Conservation (phyloP, 176 grass and related monocot species). For the Rhipidocladum racemiflorum region DNA sequence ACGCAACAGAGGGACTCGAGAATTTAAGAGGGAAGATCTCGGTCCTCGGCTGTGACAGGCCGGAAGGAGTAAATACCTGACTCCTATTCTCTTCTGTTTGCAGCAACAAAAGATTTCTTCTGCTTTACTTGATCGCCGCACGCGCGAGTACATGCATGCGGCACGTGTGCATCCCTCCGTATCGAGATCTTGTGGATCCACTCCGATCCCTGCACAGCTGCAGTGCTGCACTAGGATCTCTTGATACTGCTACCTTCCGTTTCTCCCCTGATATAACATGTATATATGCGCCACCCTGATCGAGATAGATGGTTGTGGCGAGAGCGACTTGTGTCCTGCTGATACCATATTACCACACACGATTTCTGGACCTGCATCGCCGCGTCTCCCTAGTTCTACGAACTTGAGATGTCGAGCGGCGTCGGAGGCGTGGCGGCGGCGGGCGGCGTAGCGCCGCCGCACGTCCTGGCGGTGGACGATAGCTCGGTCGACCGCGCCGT, state of each 20-base stretch:
- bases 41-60: constrained; percentile 25
- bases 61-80: constrained; percentile 17
- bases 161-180: background rate
- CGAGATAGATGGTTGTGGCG: background rate
- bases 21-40: constrained; percentile 27
- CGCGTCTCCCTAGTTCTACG: background rate
- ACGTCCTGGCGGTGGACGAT: constrained; percentile 83
- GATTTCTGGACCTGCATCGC: background rate
- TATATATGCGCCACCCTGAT: constrained; percentile 1
- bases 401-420: constrained; percentile 31
- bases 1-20: background rate
- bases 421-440: background rate
- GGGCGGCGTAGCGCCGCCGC: background rate
- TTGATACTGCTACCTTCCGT: background rate
- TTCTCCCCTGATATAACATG: background rate
- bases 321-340: background rate
- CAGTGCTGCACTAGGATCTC: constrained; percentile 15
- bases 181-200: constrained; percentile 5
- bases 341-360: background rate
- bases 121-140: background rate
- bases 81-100: background rate
- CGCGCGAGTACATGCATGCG: background rate
- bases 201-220: constrained; percentile 16
- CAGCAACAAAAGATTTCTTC: constrained; percentile 24
- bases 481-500: constrained; percentile 86